Base-by-base conservation (phyloP, 345 rosid species). In the Eutrema yunnanense region DNA sequence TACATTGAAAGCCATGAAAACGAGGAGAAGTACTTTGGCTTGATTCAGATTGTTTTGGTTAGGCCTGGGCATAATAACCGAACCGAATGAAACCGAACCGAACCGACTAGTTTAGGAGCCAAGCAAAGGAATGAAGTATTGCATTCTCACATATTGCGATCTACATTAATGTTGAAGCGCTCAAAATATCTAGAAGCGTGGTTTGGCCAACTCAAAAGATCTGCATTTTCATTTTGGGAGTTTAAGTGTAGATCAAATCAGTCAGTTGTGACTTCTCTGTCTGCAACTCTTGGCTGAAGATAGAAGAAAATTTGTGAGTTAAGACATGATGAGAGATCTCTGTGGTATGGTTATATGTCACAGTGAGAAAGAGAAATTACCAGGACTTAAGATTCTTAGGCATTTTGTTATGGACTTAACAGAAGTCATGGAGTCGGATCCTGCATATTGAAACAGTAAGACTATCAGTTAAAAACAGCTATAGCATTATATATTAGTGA, bases 321-420 rank as follows among this genome's bases (percentile, higher is more conserved):
- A 58, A 19, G 12, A 26, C 44, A 49, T 19, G 41, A 30, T 32
- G 46, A 29, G 46, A 29, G 8, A 62, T 41, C 30, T 60, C 34
- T 60, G 48, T n/a, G 56, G 32, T 51, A 60, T 51, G 14, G 33
- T 67, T 74, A 16, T 41, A 14, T 38, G 19, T 46, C 56, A 47
- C 26, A 51, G 36, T 26, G 26, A 70, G 62, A 67, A 41, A 42
- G 12, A 59, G n/a, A 3, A 59, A 53, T 75, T 85, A 90, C 96
- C 86, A 44, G 96, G 92, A 77, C 89, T 88, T 62, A 85, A 72
- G 64, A 90, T 90, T 59, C 77, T 80, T 73, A 86, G 60, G 78
- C 88, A 84, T 79, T 87, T 88, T 58, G 90, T 83, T 69, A 83
- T 61, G 41, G 92, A 86, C 79, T 79, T 88, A 64, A 88, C 76